A percentile compares a stretch with the other conserved stretches of the same genome.
Conservation (phyloP, 2,329 filamentous ascomycete species). For the Arachnomyces sp. region DNA sequence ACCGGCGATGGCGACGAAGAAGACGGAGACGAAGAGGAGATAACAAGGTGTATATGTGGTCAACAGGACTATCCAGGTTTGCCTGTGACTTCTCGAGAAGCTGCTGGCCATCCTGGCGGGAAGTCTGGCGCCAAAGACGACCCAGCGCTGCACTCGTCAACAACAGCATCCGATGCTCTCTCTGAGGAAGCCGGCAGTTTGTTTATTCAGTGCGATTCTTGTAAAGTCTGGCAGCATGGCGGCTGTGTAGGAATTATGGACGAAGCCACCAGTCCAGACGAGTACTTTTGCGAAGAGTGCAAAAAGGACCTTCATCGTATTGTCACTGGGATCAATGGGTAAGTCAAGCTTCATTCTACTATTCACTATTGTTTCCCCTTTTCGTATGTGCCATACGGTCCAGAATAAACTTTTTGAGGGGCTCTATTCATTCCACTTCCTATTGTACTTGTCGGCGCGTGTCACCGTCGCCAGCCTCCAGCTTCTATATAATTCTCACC, state of each 20-base stretch:
- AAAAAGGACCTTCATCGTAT: conserved; percentile 85
- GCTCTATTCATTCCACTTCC: too few species aligned
- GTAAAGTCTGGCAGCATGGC: conserved; percentile 98
- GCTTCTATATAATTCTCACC: neutral
- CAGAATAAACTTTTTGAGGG: too few species aligned
- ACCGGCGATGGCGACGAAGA: conserved; percentile 42
- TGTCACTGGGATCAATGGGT: conserved; percentile 76
- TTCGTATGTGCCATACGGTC: too few species aligned
- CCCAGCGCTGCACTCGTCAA: conserved; percentile 51
- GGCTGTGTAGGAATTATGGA: conserved; percentile 96
- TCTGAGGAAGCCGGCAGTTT: conserved; percentile 85
- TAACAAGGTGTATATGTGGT: conserved; percentile 91
- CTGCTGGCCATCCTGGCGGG: conserved; percentile 43
- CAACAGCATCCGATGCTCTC: conserved; percentile 52
- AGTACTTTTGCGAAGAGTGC: conserved; percentile 97
- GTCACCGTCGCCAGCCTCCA: neutral
- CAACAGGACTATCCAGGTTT: conserved; percentile 89
- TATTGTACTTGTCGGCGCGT: too few species aligned
- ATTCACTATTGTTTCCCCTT: neutral
- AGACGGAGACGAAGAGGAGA: conserved; percentile 77
- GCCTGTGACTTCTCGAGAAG: conserved; percentile 51
- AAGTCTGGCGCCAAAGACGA: conserved; percentile 50
- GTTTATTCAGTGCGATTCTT: conserved; percentile 96
- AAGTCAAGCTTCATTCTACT: conserved; percentile 34
- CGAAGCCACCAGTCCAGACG: conserved; percentile 83